Percentiles rank a stretch among this genome's conserved stretches.
Conservation (phyloP, 805 yeast species). For the Diddensiella transvaalensis region DNA sequence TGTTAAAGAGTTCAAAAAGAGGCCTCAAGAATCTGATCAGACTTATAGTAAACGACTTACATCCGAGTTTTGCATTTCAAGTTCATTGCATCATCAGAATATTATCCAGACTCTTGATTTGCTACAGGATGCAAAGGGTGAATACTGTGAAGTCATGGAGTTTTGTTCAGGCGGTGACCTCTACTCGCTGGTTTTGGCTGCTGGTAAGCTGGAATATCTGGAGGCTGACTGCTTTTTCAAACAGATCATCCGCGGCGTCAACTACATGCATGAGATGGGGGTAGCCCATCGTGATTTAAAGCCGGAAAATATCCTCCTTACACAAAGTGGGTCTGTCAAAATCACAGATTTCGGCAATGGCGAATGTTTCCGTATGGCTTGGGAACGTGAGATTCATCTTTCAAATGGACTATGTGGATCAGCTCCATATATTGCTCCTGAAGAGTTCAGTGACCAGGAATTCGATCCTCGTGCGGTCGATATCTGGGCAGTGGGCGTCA, state of each 20-base stretch:
- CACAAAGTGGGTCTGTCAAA: constrained; percentile 59
- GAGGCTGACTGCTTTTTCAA: constrained; percentile 89
- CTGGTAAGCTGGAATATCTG: constrained; percentile 49
- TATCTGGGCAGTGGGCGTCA: constrained; percentile 82
- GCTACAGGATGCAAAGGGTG: constrained; percentile 63
- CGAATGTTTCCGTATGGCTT: constrained; percentile 81
- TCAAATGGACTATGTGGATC: constrained; percentile 75
- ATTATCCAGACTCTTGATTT: constrained; percentile 74
- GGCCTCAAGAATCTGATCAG: constrained; percentile 52
- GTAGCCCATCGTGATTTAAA: constrained; percentile 91
- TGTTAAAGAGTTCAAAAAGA: constrained; percentile 66
- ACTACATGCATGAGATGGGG: constrained; percentile 83
- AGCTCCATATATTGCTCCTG: constrained; percentile 89
- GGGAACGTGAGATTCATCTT: constrained; percentile 69
- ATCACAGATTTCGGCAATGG: constrained; percentile 87
- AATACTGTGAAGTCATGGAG: constrained; percentile 89
- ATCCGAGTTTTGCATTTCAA: constrained; percentile 84
- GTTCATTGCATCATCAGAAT: constrained; percentile 67
- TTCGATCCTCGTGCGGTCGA: constrained; percentile 80
- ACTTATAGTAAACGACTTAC: constrained; percentile 68
- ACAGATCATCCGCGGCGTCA: constrained; percentile 75
- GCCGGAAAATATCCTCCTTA: constrained; percentile 78
- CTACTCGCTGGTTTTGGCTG: constrained; percentile 54
- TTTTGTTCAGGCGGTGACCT: constrained; percentile 86
- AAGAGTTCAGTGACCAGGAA: constrained; percentile 54